Evolutionary conservation across 805 yeast genomes (phyloP).

Genomic region (Monosporozyma aerobia): DNA sequence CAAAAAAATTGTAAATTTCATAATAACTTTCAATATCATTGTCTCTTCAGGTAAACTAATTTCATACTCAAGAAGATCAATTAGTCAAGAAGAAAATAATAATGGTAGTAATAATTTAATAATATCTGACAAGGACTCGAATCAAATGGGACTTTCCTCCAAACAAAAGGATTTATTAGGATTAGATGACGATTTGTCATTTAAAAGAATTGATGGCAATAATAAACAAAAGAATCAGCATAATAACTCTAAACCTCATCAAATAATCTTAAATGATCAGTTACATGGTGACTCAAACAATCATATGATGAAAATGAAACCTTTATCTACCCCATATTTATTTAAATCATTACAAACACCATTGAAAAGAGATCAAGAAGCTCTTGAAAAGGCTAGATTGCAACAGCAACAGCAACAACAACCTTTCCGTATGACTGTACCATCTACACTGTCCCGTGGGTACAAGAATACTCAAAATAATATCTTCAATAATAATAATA

Average conservation of each 20-base stretch:
- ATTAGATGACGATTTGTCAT: conserved; percentile 7
- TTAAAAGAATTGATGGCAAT: background rate
- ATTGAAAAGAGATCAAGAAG: conserved; percentile 10
- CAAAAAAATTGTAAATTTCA: conserved; percentile 12
- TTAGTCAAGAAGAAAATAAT: conserved; percentile 2
- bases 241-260: conserved; percentile 10
- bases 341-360: conserved; percentile 25
- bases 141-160: conserved; percentile 12
- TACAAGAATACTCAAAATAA: background rate
- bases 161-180: conserved; percentile 32
- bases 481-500: background rate
- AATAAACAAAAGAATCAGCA: background rate
- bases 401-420: conserved; percentile 8
- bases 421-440: conserved; percentile 17
- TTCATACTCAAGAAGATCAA: conserved; percentile 20
- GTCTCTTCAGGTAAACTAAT: conserved; percentile 27
- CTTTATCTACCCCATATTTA: conserved; percentile 17
- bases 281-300: background rate
- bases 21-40: conserved; percentile 26
- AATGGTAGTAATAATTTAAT: conserved; percentile 16
- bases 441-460: conserved; percentile 8
- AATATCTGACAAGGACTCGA: background rate
- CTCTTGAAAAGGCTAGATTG: background rate
- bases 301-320: background rate
- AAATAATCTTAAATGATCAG: conserved; percentile 4